Conservation (phyloP, 306 rosid species). For the Vicia faba region DNA sequence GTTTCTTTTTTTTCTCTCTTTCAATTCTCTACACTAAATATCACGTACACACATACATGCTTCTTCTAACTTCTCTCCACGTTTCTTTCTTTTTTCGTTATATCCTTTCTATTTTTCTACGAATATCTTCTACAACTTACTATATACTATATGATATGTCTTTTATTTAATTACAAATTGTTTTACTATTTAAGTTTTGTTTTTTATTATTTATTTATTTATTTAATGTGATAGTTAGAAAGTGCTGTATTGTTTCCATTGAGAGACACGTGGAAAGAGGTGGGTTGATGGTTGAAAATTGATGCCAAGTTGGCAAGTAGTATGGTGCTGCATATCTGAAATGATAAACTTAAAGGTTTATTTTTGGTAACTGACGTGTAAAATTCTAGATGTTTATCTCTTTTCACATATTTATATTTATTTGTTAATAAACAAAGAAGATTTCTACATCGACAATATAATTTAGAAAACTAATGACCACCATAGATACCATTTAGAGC, state of each 20-base stretch:
- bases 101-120: background rate
- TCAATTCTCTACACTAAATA: background rate
- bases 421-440: no score
- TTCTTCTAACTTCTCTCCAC: background rate
- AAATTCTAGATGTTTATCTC: background rate
- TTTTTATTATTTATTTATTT: no score
- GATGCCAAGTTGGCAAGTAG: background rate
- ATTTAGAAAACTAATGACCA: no score
- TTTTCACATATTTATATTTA: no score
- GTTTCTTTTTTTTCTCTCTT: background rate
- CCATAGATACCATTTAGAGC: no score
- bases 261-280: background rate
- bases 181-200: no score
- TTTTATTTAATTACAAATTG: no score
- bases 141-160: background rate
- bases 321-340: background rate
- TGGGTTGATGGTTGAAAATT: background rate
- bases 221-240: background rate
- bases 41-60: constrained; percentile 18
- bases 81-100: background rate
- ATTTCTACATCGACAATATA: no score
- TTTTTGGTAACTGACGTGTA: background rate
- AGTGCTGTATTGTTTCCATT: background rate
- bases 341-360: background rate
- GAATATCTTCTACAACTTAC: background rate